Conservation (phyloP, 2,329 filamentous ascomycete genomes). For the Trichophyton verrucosum region DNA sequence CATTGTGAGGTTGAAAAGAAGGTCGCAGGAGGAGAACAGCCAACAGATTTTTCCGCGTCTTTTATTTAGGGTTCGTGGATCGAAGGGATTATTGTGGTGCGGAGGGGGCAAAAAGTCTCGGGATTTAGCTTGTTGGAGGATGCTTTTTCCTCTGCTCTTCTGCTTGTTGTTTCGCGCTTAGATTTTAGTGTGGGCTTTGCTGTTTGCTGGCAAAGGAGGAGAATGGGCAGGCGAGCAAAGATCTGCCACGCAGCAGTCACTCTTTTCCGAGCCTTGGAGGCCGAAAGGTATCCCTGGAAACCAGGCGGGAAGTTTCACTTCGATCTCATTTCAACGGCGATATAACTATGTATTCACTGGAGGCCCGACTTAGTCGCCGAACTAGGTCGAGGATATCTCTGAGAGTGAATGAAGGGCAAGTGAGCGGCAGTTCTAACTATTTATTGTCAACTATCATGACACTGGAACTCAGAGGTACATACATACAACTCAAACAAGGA, state of each 20-base stretch:
- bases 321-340: background rate
- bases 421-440: background rate
- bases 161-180: background rate
- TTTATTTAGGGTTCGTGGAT: conserved; percentile 4
- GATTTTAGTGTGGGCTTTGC: background rate
- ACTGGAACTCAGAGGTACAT: background rate
- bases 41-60: background rate
- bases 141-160: background rate
- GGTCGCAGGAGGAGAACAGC: background rate
- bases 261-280: background rate
- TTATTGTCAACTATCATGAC: background rate
- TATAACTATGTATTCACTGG: background rate
- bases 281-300: background rate
- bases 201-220: background rate
- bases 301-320: background rate
- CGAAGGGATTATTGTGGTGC: conserved; percentile 3
- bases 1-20: conserved; percentile 3
- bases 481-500: background rate
- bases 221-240: conserved; percentile 1
- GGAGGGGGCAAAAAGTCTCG: conserved; percentile 4
- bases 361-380: background rate
- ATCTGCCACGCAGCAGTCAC: background rate
- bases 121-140: conserved; percentile 2
- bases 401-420: background rate
- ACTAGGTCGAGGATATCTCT: background rate